Evolutionary conservation across 1,139 yeast species (phyloP), one percentile per base, ranked within the genome.

Genomic region (Blastobotrys raffinosifermentans): DNA sequence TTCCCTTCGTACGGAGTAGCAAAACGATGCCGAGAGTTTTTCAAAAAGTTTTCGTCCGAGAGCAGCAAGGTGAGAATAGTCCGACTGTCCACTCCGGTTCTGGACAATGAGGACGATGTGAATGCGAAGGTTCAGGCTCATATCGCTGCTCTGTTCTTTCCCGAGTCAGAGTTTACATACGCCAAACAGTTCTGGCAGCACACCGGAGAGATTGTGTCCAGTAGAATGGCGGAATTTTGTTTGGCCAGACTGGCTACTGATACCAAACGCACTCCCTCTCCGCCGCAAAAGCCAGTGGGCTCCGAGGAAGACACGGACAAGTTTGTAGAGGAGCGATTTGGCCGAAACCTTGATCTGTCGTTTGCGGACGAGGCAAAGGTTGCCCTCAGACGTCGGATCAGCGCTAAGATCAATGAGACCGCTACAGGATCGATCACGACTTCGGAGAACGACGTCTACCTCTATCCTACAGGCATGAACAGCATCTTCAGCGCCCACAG

Each of bases 121-220:
- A 70, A 77, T 2, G 72, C 72, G 41, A 68, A 77, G 41, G 65
- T 75, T 16, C 89, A 77, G 45, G 75, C 89, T 5, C 72, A 73
- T 35, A 73, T 89, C 40, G 83, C 91, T 0, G 83, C 78, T 20
- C 85, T 86, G 2, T 82, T 91, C 49, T 80, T 81, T 51, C 85
- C 85, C 0, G 66, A 69, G 2, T 55, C 63, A 2, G 75, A 73
- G 35, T 77, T 67, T 47, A 60, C 74, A 1, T 57, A 82, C 4
- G 91, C 93, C 22, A 87, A 86, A 57, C 77, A 77, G 50, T 91
- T 84, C 62, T 91, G 98, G 98, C 96, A 89, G 57, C 96, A 89
- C 54, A 70, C 94, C 0, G 98, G 98, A 21, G 97, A 91, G 60
- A 96, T 96, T 9, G 75, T 91, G 30, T 84, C 96, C 14, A 84